Evolutionary conservation across 208 protist species (phyloP), one percentile per base, ranked within the genome.

Genomic region (Crithidia thermophila): DNA sequence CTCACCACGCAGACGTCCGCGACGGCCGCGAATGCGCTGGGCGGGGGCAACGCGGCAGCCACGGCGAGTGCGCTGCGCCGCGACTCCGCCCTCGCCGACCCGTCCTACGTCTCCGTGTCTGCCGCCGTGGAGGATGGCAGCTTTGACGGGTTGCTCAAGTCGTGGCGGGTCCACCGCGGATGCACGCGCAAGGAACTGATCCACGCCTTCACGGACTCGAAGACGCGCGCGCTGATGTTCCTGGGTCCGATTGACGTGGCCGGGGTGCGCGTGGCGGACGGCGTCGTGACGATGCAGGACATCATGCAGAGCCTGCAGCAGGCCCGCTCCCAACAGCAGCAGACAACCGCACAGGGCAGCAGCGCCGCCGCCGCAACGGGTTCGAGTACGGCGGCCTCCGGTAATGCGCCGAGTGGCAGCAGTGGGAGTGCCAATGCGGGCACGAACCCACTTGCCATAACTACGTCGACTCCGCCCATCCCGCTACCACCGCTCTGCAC

Each of bases 141-240:
- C 21, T 80, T 84, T 31, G 56, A 68, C 34, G 49, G 43, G 10
- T 11, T 84, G 9, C 61, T 69, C n/a, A 50, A 25, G 62, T 59
- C 47, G 2, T 91, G 86, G 84, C 51, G 64, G 1, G 67, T 88
- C 4, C 81, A 84, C 61, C 42, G 51, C 28, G 90, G 90, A 18
- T 91, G 90, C 60, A 95, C 90, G 1, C 86, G 90, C 45, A 93
- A 95, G 67, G 86, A 91, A 63, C 70, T 95, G 14, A 79, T 93
- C 31, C 75, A 77, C 18, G 71, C 70, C 56, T 85, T 95, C 72
- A 67, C 57, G 7, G 72, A 81, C 45, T 53, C 62, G 11, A 49
- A 25, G 7, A 85, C 73, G 20, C 69, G 79, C 10, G 75, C 63
- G 4, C 37, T 95, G 18, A 84, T 93, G 68, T 60, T 93, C 45